Conservation (phyloP, 345 rosid species). For the Pseudoturritis turrita region DNA sequence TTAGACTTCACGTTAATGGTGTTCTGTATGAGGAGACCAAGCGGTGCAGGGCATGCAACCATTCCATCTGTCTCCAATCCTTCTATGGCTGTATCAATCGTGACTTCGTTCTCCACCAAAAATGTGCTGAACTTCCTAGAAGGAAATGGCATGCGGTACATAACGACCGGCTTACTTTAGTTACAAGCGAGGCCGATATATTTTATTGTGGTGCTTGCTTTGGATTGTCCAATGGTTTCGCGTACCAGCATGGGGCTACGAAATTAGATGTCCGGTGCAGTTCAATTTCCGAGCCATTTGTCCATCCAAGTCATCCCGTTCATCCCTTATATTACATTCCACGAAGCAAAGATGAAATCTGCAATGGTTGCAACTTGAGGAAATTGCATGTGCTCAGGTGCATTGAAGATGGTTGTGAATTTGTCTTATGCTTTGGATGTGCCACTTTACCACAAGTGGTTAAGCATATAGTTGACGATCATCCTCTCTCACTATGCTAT, state of each 20-base stretch:
- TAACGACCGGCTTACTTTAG: background rate
- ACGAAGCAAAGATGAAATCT: background rate
- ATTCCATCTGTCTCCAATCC: background rate
- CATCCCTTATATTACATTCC: background rate
- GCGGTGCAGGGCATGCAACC: background rate
- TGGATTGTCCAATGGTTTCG: background rate
- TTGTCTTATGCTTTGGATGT: background rate
- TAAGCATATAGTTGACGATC: background rate
- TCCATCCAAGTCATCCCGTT: background rate
- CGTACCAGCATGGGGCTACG: background rate
- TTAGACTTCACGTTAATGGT: background rate
- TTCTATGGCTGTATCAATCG: background rate
- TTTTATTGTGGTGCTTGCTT: background rate
- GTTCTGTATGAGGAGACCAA: background rate
- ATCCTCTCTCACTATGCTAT: background rate
- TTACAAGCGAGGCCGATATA: background rate
- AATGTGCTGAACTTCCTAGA: background rate
- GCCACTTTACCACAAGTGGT: background rate
- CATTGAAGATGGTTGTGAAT: background rate
- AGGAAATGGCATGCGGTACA: background rate
- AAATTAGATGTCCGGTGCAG: background rate
- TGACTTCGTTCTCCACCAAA: background rate
- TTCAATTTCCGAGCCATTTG: background rate
- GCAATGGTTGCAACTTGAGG: background rate
- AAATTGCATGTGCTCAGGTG: background rate